Evolutionary conservation across 192 early-diverging fungal species (phyloP), one percentile per base, ranked within the genome.

Genomic region (Rhizoclosmatium globosum): DNA sequence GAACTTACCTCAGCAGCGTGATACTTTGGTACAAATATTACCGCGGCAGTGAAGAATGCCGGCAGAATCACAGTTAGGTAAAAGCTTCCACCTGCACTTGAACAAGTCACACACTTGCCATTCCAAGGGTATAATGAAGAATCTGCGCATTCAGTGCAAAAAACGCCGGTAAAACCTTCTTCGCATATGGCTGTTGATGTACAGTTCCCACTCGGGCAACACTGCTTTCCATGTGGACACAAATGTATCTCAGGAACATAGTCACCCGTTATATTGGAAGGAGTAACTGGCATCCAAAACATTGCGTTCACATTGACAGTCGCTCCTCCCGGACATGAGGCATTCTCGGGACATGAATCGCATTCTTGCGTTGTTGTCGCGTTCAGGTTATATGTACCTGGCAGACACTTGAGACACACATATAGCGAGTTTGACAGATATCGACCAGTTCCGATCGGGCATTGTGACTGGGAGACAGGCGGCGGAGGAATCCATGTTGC

Each of bases 161-260:
- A 62, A 48, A 66, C 50, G 0, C 78, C 78, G 4, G 15, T 59
- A 47, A 79, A 79, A 21, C 68, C 68, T 15, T 7, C 21, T 19
- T 45, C 57, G 47, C 77, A 79, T 38, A 61, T 61, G 1, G n/a
- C 45, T n/a, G 15, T 47, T 7, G 50, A 15, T 6, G 77, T 47
- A 47, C 77, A 79, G 41, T 79, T 79, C 45, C 77, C 77, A 38
- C n/a, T 50, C 46, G 77, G 77, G 56, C 77, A 79, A 47, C 77
- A 79, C 21, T 68, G 48, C 31, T 43, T 21, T 9, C 15, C 19
- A n/a, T 61, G 56, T 4, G 77, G 77, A 45, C 77, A 79, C 11
- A 44, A 9, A 46, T 79, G 68, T 1, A 79, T 4, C 7, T 79
- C 67, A 3, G 53, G 70, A n/a, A 57, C 47, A 57, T 59, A 57